Evolutionary conservation across 2,329 filamentous ascomycete species (phyloP).

Genomic region (Calonectria naviculata): DNA sequence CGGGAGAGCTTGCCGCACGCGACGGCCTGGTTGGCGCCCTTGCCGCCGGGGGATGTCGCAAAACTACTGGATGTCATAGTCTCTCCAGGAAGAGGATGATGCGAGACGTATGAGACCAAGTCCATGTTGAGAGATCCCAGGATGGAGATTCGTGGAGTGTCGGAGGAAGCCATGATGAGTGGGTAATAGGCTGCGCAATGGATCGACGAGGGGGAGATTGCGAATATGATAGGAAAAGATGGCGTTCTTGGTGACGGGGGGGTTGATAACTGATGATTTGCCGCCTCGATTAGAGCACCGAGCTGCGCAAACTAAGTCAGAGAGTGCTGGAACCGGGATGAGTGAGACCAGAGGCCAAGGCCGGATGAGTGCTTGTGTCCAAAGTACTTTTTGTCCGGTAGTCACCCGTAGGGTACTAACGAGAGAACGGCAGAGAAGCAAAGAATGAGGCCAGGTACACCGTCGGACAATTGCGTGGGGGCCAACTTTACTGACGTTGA

Average conservation of each 20-base stretch:
- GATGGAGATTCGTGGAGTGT: constrained; percentile 72
- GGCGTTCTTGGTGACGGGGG: not conserved
- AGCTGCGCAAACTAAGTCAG: not conserved
- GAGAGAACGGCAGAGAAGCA: not conserved
- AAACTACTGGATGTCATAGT: constrained; percentile 86
- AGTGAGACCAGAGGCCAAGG: not conserved
- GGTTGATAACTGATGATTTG: constrained; percentile 1
- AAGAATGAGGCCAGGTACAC: not conserved
- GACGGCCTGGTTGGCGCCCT: constrained; percentile 96
- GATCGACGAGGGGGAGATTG: not conserved
- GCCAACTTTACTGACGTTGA: not conserved
- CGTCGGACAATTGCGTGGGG: not conserved
- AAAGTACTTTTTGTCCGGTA: not conserved
- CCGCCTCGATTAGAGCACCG: not conserved
- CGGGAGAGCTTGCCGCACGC: constrained; percentile 86
- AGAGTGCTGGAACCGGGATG: not conserved
- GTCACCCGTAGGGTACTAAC: not conserved
- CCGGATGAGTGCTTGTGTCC: not conserved
- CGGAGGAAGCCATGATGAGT: constrained; percentile 32
- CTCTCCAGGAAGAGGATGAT: constrained; percentile 86
- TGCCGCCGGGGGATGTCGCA: constrained; percentile 85
- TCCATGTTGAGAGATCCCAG: constrained; percentile 96
- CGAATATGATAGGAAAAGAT: not conserved
- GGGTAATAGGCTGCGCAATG: constrained; percentile 1
- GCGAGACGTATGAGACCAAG: constrained; percentile 87